These are phyloP conservation scores for Scleroderma citrinum DNA, from an alignment of 768 basidiomycete species.

Conservation along the genomic window DNA sequence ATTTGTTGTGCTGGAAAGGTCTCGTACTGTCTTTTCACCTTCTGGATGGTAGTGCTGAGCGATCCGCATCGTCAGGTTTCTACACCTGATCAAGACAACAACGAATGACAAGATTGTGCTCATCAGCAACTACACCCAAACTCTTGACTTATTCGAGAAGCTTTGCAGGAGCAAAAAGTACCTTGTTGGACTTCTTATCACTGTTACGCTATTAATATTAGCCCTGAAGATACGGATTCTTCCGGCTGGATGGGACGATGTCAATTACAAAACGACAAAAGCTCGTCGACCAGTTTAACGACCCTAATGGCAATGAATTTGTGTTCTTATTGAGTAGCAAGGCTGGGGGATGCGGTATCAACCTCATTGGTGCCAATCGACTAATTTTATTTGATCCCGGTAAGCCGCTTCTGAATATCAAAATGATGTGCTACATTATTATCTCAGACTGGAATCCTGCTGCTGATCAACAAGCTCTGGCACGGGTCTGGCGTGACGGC, in stretches of 20 bases:
- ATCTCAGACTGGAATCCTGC: constrained; percentile 94
- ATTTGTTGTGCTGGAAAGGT: constrained; percentile 91
- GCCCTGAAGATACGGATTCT: constrained; percentile 68
- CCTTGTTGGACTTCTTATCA: constrained; percentile 10
- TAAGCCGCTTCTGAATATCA: constrained; percentile 28
- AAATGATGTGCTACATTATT: not conserved
- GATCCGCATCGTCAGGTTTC: constrained; percentile 48
- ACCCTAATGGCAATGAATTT: constrained; percentile 90
- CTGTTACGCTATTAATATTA: not conserved
- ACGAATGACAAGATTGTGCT: constrained; percentile 94
- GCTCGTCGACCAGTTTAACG: constrained; percentile 93
- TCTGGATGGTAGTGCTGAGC: not conserved
- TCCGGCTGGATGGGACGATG: constrained; percentile 95
- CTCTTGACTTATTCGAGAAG: constrained; percentile 88
- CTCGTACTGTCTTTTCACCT: constrained; percentile 7
- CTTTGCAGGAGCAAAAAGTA: constrained; percentile 82
- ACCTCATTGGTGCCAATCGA: constrained; percentile 92
- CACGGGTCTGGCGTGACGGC: constrained; percentile 98
- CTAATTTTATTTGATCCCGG: constrained; percentile 95
- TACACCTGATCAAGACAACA: constrained; percentile 73
- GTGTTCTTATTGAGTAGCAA: constrained; percentile 92
- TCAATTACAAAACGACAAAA: constrained; percentile 88
- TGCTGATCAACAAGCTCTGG: constrained; percentile 95
- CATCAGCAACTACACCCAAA: constrained; percentile 96
- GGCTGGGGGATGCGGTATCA: constrained; percentile 95